Evolutionary conservation across 2,329 filamentous ascomycete genomes (phyloP).

Genomic region (Aspergillus transmontanensis): DNA sequence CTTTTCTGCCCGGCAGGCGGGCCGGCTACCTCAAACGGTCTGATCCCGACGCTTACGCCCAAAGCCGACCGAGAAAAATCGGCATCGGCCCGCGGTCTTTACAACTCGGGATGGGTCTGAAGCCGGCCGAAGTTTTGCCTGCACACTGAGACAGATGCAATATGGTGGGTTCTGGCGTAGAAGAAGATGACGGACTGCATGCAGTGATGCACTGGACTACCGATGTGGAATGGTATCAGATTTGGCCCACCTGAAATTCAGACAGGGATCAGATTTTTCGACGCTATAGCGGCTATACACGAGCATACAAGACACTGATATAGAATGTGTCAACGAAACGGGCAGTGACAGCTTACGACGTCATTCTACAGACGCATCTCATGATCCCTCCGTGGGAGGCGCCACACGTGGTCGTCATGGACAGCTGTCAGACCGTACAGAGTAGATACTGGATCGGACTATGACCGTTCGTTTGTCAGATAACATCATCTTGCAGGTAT

Average conservation of each 20-base stretch:
- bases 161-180: background rate
- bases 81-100: slow-evolving; percentile 4
- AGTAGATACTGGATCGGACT: background rate
- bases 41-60: background rate
- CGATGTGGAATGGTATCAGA: background rate
- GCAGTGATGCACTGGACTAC: background rate
- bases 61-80: slow-evolving; percentile 4
- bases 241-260: background rate
- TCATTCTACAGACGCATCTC: background rate
- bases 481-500: slow-evolving; percentile 1
- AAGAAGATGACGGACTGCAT: background rate
- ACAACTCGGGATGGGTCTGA: background rate
- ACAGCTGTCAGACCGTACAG: background rate
- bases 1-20: background rate
- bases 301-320: background rate
- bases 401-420: background rate
- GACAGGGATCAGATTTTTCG: background rate
- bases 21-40: background rate
- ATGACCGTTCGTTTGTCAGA: background rate
- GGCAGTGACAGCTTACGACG: background rate
- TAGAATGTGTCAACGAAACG: background rate
- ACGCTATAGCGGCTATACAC: background rate
- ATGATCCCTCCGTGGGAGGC: background rate
- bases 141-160: background rate
- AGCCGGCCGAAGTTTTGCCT: slow-evolving; percentile 5